Evolutionary conservation across 2,329 filamentous ascomycete genomes (phyloP).

Genomic region (Dendryphion nanum): DNA sequence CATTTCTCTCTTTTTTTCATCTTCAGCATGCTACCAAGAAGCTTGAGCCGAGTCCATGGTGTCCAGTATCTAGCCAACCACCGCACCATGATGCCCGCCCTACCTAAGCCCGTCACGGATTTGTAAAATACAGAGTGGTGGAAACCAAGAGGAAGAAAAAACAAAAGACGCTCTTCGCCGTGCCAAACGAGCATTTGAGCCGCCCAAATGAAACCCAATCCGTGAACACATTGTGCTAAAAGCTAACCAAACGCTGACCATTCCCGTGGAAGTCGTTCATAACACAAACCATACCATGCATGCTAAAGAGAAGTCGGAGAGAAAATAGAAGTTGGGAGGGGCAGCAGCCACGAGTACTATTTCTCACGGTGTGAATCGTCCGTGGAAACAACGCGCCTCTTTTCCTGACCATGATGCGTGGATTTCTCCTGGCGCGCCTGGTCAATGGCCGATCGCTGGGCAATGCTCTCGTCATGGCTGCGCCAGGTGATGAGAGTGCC

Average conservation of each 20-base stretch:
- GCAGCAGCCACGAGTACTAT: conserved; percentile 18
- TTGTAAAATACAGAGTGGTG: conserved; percentile 26
- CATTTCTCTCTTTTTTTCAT: background rate
- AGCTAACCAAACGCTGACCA: conserved; percentile 20
- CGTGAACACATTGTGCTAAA: conserved; percentile 16
- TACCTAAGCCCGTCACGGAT: conserved; percentile 12
- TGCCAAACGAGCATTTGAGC: conserved; percentile 3
- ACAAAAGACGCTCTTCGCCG: conserved; percentile 7
- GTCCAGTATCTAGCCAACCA: conserved; percentile 6
- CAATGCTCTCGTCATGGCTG: conserved; percentile 93
- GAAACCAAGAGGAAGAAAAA: conserved; percentile 16
- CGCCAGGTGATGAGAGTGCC: conserved; percentile 95
- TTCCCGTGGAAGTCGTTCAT: conserved; percentile 10
- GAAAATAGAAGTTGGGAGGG: conserved; percentile 7
- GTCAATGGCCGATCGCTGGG: conserved; percentile 85
- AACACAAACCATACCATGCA: conserved; percentile 18
- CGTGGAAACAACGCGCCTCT: conserved; percentile 41
- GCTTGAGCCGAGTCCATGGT: too few species aligned
- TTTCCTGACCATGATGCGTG: conserved; percentile 41
- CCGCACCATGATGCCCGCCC: conserved; percentile 7
- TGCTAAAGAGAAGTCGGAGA: conserved; percentile 11
- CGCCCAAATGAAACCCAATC: conserved; percentile 7
- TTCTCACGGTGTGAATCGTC: conserved; percentile 37
- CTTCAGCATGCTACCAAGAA: conserved; percentile 3
- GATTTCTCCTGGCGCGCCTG: conserved; percentile 86